Evolutionary conservation across 2,329 filamentous ascomycete species (phyloP), one percentile per base, ranked within the genome.

Genomic region (Aspergillus sp.): DNA sequence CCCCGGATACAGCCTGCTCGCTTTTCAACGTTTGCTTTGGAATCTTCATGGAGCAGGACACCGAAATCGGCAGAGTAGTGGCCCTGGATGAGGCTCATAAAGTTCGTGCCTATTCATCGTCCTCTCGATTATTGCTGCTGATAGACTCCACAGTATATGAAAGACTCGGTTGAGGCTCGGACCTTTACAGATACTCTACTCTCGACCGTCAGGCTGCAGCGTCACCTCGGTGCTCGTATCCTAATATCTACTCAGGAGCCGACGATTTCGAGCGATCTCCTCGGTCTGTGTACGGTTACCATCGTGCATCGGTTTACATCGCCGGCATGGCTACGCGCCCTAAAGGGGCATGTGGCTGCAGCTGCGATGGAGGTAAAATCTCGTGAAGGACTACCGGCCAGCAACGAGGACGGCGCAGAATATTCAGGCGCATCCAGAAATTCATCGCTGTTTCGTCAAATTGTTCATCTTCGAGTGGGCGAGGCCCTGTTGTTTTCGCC

Each of bases 171-270:
- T 8, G 61, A 51, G 1, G 59, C 61, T 2, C 57, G 56, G 30
- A 47, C 53, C 13, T 49, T 91, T 26, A 90, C 87, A 0, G 78
- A 87, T 2, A 76, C 79, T 0, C 76, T 91, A 0, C 75, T 89
- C 0, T 75, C 78, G 0, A 81, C 82, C 0, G 87, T 92, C 62
- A 82, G 89, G 1, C 77, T 87, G 13, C 89, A 92, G 71, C 84
- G 88, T 0, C 89, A 92, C 66, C 73, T 85, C 0, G 88, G 81
- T 1, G 79, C 81, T 0, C 81, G 89, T 0, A 78, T 91, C 4
- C 68, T 92, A 41, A 85, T 92, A 39, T 86, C 88, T 0, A 92
- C 89, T 0, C 88, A 93, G 66, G 89, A 92, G 64, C 89, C 89
- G 0, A 90, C 87, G 0, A 81, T 92, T 9, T 86, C 85, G 0